These are phyloP conservation scores for Medicago arabica DNA, from an alignment of 306 rosid species.

Conservation along the genomic window DNA sequence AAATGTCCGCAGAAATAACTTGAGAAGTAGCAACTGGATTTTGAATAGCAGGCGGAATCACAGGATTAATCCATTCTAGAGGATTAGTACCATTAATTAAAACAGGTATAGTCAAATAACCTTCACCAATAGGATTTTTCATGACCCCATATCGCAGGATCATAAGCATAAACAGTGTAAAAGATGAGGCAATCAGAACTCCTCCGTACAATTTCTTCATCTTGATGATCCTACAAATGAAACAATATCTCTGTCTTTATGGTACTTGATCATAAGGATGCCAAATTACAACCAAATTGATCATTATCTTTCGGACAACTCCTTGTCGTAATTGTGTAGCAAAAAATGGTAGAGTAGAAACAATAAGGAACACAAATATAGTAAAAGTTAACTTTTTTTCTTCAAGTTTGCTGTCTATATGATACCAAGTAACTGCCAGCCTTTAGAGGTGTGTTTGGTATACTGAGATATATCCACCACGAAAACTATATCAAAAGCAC, in stretches of 20 bases:
- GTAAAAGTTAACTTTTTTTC: not conserved
- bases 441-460: not conserved
- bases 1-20: constrained; percentile 67
- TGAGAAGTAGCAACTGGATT: constrained; percentile 67
- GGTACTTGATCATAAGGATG: constrained; percentile 40
- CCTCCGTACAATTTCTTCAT: constrained; percentile 91
- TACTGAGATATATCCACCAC: constrained; percentile 44
- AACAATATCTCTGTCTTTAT: constrained; percentile 47
- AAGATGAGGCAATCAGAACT: constrained; percentile 63
- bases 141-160: constrained; percentile 72
- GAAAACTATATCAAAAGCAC: constrained; percentile 46
- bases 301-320: constrained; percentile 28
- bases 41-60: constrained; percentile 64
- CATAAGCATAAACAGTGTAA: constrained; percentile 81
- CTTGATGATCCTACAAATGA: constrained; percentile 46
- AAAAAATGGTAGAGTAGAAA: constrained; percentile 20
- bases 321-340: constrained; percentile 4
- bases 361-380: constrained; percentile 25
- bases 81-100: constrained; percentile 68
- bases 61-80: constrained; percentile 77
- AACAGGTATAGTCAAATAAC: constrained; percentile 56
- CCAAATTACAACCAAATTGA: constrained; percentile 31
- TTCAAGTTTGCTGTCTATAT: too few relatives aligned
- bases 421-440: too few relatives aligned
- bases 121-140: constrained; percentile 64